Conservation (phyloP, 345 rosid species). For the Aquilaria yunnanensis region DNA sequence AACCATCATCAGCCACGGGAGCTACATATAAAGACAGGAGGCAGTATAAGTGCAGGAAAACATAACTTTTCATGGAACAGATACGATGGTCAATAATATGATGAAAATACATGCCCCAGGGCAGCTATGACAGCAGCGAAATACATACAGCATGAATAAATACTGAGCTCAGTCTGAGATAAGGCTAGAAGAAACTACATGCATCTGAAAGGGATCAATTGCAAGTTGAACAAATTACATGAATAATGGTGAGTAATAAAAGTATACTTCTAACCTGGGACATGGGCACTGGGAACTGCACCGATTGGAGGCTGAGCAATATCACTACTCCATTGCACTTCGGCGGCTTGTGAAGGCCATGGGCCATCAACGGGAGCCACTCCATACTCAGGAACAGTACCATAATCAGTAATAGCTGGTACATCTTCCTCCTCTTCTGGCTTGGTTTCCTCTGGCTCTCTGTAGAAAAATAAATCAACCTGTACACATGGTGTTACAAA, state of each 20-base stretch:
- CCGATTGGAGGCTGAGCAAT: slow-evolving; percentile 45
- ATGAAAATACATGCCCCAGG: too few relatives aligned
- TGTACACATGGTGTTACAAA: slow-evolving; percentile 10
- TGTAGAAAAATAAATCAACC: slow-evolving; percentile 80
- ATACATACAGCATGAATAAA: not conserved
- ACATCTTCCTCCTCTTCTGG: slow-evolving; percentile 56
- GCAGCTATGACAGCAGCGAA: not conserved
- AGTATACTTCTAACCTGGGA: slow-evolving; percentile 31
- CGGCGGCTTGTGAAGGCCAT: slow-evolving; percentile 48
- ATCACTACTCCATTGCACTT: slow-evolving; percentile 55
- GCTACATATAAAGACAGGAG: slow-evolving; percentile 8
- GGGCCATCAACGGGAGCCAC: slow-evolving; percentile 28
- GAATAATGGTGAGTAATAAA: not conserved
- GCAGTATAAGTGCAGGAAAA: not conserved
- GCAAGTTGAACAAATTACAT: not conserved
- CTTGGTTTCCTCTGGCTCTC: slow-evolving; percentile 72
- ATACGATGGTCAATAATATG: too few relatives aligned
- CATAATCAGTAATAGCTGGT: slow-evolving; percentile 38
- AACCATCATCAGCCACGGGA: slow-evolving; percentile 25
- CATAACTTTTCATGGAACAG: too few relatives aligned
- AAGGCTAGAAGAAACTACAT: not conserved
- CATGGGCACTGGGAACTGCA: slow-evolving; percentile 39
- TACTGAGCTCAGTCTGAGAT: not conserved
- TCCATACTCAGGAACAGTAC: slow-evolving; percentile 27
- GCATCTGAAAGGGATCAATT: not conserved